Evolutionary conservation across 768 basidiomycete genomes (phyloP), one percentile per base, ranked within the genome.

Genomic region (Collybia mongolica): DNA sequence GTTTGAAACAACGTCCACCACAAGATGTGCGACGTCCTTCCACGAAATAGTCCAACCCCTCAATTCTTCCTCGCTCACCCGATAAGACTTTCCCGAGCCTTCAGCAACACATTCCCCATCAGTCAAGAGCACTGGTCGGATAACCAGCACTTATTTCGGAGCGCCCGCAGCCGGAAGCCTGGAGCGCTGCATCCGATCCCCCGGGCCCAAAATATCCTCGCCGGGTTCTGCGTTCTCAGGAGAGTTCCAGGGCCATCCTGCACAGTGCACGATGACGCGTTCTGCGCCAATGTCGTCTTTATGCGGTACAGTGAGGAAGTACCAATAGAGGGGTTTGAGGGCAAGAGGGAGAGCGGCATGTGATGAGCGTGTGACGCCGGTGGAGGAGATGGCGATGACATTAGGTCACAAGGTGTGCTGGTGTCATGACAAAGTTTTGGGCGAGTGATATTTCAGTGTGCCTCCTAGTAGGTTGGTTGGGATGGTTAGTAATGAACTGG

Each of bases 21-120:
- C 56, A 63, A 86, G 86, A 66, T 87, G 82, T 0, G 79, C 82
- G 1, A 83, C 81, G 59, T 87, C 86, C 57, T 69, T 72, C 60
- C 86, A 72, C 26, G 83, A 82, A 5, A 88, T 59, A 19, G 74
- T 76, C 57, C 73, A 86, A 5, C 68, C 69, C 2, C 62, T 59
- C 9, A 78, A 4, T 15, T 79, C 24, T 7, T 7, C 68, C 23
- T 72, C 77, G 8, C 63, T 66, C 14, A 73, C 72, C 22, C 67
- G 58, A 60, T 85, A 86, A 0, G 71, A 59, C 53, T 57, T 20
- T 56, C 54, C 53, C 5, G 40, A 46, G 4, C 28, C 49, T 3
- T 77, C 76, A 1, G 67, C 70, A 3, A 60, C 46, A 60, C 79
- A 81, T 3, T 68, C 67, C 0, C 84, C 84, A 54, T 85, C 79